Evolutionary conservation across 2,329 filamentous ascomycete genomes (phyloP).

Genomic region (Arthrobotrys megalospora): DNA sequence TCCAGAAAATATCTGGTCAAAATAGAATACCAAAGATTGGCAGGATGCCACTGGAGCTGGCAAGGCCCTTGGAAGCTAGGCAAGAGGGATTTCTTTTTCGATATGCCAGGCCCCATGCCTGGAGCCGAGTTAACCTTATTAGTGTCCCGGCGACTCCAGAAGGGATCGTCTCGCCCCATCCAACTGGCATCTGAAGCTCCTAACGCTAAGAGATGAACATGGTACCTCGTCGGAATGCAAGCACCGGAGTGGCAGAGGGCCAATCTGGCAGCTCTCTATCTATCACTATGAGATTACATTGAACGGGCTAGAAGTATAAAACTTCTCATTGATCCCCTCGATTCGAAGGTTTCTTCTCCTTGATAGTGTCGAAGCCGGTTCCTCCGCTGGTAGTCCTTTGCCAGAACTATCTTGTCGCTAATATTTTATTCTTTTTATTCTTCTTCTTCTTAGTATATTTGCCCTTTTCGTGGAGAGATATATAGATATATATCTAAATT

Average conservation of each 20-base stretch:
- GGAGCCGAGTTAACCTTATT: conserved; percentile 60
- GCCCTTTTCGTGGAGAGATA: conserved; percentile 7
- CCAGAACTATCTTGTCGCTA: conserved; percentile 23
- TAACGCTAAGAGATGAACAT: conserved; percentile 44
- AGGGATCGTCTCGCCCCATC: conserved; percentile 43
- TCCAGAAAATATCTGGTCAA: conserved; percentile 28
- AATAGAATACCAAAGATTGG: conserved; percentile 45
- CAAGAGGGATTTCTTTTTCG: conserved; percentile 57
- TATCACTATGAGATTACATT: conserved; percentile 7
- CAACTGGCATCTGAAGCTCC: conserved; percentile 51
- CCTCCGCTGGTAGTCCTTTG: conserved; percentile 32
- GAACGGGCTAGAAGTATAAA: conserved; percentile 49
- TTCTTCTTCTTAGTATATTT: conserved; percentile 15
- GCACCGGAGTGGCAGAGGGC: conserved; percentile 29
- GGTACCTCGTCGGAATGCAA: conserved; percentile 48
- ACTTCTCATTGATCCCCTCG: conserved; percentile 52
- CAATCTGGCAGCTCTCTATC: conserved; percentile 55
- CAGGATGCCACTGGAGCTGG: conserved; percentile 31
- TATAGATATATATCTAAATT: conserved; percentile 8
- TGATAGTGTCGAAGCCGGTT: conserved; percentile 51
- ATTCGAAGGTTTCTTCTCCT: conserved; percentile 28
- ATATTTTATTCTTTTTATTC: conserved; percentile 11
- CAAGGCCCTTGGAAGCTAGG: conserved; percentile 35
- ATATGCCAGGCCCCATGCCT: conserved; percentile 50
- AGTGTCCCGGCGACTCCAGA: conserved; percentile 44